Evolutionary conservation across 176 grass and related monocot genomes (phyloP), one percentile per base, ranked within the genome.

Genomic region (Leersia perrieri): DNA sequence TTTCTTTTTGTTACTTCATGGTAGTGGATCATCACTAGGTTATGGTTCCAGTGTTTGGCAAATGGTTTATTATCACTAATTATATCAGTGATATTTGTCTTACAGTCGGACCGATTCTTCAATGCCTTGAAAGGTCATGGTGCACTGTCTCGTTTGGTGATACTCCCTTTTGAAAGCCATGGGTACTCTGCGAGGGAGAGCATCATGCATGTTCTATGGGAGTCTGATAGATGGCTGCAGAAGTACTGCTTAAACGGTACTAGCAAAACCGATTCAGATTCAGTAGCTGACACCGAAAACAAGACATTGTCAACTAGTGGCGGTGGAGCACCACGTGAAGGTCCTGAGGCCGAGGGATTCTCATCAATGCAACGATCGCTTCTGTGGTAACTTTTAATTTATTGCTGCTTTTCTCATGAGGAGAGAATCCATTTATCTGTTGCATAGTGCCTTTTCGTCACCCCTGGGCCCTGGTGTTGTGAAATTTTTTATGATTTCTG

Each of bases 101-200:
- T 83, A 77, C 89, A 99, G 97, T 99, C 97, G 3, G 97, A 99
- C 74, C 88, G 97, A 58, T 99, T 99, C 81, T 99, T 99, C 76
- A 99, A 90, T 93, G 97, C 97, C 63, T 88, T 99, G 84, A 99
- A 99, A 90, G 97, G 97, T 58, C 97, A 99, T 41, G 97, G 97
- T 75, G 88, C 89, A 51, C 64, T 92, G 14, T 95, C 88, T 30
- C 92, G 97, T 79, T 91, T 99, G 86, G 97, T 99, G 22, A 87
- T 99, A 90, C 97, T 99, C 64, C 97, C 97, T 44, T 88, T 90
- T 15, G 97, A 99, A 77, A 99, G 93, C 80, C 97, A 99, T 70
- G 93, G 97, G 42, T 99, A 99, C 87, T 95, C 88, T 72, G 92
- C 97, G 1, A 89, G 97, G 51, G 97, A 99, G 82, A 99, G 97